Base-by-base conservation (phyloP, 2,329 filamentous ascomycete species). In the Botrytis sinoallii region DNA sequence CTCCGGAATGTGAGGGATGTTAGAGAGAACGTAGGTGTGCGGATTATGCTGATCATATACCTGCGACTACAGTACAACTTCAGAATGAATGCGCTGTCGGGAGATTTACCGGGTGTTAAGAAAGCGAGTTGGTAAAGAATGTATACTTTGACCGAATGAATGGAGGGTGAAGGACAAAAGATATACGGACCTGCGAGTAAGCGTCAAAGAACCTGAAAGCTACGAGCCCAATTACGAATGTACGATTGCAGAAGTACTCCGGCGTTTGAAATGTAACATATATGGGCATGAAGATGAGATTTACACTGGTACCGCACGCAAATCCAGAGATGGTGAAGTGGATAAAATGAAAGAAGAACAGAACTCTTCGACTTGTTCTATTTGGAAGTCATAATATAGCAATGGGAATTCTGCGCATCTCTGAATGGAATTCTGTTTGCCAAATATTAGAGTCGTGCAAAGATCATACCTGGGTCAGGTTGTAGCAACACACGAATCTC, bases 101-200 rank as follows among this genome's bases (percentile, higher is more conserved):
- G 96, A 69, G 90, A 93, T 75, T 82, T 99, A 71, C 95, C 96
- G 0, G 96, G 96, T 79, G 96, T 99, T 72, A 94, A 91, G 88
- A 97, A 97, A 86, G 96, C 96, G 68, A 97, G 93, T 84, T 99
- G 96, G 96, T 99, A 93, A 82, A 75, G 25, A 5, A 38, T 57
- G 66, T 18, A 32, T 44, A 20, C 14, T 57, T 12, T 68, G 48
- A n/a, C n/a, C 18, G n/a, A 42, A 57, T 22, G 66, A 29, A 52
- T 40, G 48, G n/a, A 55, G 46, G 40, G 46, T 10, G 20, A 38
- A 14, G 29, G 35, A n/a, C 18, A 52, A 38, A 35, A 29, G 25
- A 52, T 40, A 38, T 52, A 55, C 38, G 35, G 35, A 68, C 65
- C 65, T 42, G 65, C 65, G 65, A 68, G 46, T n/a, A 55, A 57